Evolutionary conservation across 2,329 filamentous ascomycete species (phyloP), one percentile per base, ranked within the genome.

Genomic region (Huntiella bhutanensis): DNA sequence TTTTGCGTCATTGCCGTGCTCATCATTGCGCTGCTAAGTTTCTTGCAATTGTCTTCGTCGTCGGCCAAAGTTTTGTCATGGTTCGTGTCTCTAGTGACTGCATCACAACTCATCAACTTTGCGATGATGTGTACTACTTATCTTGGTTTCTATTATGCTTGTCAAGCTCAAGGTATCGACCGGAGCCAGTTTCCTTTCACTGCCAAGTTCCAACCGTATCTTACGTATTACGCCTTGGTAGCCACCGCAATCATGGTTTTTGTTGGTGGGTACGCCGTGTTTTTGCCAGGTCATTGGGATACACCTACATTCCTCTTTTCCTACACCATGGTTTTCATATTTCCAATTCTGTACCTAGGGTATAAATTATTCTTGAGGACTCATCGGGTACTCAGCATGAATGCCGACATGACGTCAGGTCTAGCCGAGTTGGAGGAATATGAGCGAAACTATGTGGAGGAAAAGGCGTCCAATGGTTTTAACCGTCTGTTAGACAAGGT

Each of bases 261-360:
- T 53, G 75, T 86, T 1, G 75, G 79, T 6, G 82, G 82, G 0
- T 88, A 86, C 52, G 70, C 77, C 0, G 80, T 87, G 1, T 91
- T 88, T 54, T 58, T 87, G 40, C 76, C 79, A 0, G 15, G 61
- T 1, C 56, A 61, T 0, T 88, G 80, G 82, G 68, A 74, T 49
- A 57, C 80, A 0, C 69, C 77, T 5, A 75, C 71, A 5, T 91
- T 88, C 57, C 59, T 88, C 22, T 84, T 85, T 59, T 80, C 76
- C 60, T 87, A 87, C 59, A 75, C 77, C 42, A 84, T 83, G 69
- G 71, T 87, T 43, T 71, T 70, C 4, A 61, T 85, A 2, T 84
- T 82, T 55, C 81, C 80, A 0, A 52, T 77, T 0, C 62, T 88
- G 2, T 87, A 73, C 57, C 37, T 79, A 3, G 73, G 71, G 4